A percentile compares a stretch with the other conserved stretches of the same genome.
Evolutionary conservation across 2,329 filamentous ascomycete genomes (phyloP).

Genomic region (Pseudopyricularia cyperi): DNA sequence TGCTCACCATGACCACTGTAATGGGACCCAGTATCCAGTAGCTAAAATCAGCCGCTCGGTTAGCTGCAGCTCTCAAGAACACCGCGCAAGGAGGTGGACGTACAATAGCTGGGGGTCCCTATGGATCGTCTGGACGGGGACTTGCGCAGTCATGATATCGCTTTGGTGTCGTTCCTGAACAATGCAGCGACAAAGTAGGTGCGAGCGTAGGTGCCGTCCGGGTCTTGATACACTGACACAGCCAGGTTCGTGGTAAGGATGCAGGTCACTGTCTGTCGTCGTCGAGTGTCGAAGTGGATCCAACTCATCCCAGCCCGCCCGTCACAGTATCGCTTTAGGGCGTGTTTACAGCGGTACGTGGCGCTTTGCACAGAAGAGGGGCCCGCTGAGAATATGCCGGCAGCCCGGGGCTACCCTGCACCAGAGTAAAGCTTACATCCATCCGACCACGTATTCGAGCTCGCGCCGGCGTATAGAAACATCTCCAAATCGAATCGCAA

Average conservation of each 20-base stretch:
- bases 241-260: background rate
- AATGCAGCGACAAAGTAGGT: background rate
- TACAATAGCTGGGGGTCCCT: constrained; percentile 97
- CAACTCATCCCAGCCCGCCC: too few species aligned
- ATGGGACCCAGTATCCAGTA: constrained; percentile 99
- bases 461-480: background rate
- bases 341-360: background rate
- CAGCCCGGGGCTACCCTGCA: background rate
- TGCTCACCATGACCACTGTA: constrained; percentile 82
- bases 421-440: background rate
- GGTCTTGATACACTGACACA: background rate
- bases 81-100: constrained; percentile 18
- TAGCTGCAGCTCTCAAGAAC: background rate
- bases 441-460: background rate
- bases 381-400: too few species aligned
- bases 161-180: background rate
- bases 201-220: background rate
- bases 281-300: background rate
- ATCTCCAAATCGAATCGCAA: background rate
- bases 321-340: background rate
- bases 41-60: constrained; percentile 32
- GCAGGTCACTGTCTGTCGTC: background rate
- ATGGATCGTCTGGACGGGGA: constrained; percentile 87
- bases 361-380: too few species aligned
- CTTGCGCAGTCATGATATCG: constrained; percentile 56